Conservation (phyloP, 345 rosid genomes). For the Pugionium dolabratum region DNA sequence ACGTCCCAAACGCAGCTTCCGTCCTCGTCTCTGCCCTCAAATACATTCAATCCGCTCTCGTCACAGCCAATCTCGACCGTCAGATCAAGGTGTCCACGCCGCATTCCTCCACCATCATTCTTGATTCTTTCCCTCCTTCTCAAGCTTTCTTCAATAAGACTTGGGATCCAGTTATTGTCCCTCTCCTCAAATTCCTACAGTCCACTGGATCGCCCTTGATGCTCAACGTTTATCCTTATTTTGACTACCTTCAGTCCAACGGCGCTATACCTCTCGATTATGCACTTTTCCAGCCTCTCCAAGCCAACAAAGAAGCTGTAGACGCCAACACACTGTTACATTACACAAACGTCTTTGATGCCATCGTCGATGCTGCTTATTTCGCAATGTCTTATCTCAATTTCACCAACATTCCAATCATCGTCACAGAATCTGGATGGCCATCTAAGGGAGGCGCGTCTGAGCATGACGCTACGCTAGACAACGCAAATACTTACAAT, state of each 20-base stretch:
- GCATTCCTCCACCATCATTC: constrained; percentile 80
- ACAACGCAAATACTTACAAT: constrained; percentile 90
- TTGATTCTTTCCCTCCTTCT: constrained; percentile 97
- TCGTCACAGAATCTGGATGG: constrained; percentile 94
- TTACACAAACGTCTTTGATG: constrained; percentile 93
- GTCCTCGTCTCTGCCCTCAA: constrained; percentile 82
- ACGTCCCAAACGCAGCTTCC: constrained; percentile 72
- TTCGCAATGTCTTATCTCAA: constrained; percentile 84
- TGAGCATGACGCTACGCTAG: constrained; percentile 74
- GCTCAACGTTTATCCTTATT: constrained; percentile 94
- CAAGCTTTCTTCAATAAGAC: constrained; percentile 96
- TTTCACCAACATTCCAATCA: constrained; percentile 74
- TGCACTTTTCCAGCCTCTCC: constrained; percentile 90
- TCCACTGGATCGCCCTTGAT: constrained; percentile 75
- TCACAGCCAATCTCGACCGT: constrained; percentile 84
- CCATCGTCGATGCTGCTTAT: constrained; percentile 88
- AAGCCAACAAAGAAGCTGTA: constrained; percentile 90
- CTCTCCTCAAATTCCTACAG: constrained; percentile 84
- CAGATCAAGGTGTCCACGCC: constrained; percentile 92
- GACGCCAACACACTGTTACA: constrained; percentile 94
- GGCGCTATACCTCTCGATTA: constrained; percentile 81
- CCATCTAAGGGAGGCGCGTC: constrained; percentile 85
- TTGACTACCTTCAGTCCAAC: constrained; percentile 77
- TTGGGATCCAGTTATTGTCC: constrained; percentile 86
- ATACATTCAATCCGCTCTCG: constrained; percentile 82